Evolutionary conservation across 805 yeast genomes (phyloP), one percentile per base, ranked within the genome.

Genomic region (Huiozyma naganishii): DNA sequence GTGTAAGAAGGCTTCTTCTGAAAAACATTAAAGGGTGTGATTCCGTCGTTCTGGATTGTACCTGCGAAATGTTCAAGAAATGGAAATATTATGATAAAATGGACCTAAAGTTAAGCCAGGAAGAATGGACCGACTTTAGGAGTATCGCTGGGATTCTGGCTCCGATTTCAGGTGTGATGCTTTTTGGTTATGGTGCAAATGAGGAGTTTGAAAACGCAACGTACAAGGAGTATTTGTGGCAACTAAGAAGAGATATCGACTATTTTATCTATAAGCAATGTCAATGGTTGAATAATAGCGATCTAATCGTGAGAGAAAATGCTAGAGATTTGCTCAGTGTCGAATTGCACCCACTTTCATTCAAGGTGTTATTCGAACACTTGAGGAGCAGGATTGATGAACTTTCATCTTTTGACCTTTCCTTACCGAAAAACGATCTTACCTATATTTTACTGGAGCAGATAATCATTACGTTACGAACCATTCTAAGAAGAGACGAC

Each of bases 101-200:
- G 13, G 54, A 61, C 3, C 41, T 43, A 35, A 41, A 28, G 10
- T 42, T 63, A 6, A 53, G 60, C 41, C 47, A 64, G 52, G 52
- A 71, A 53, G 64, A 76, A 58, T 46, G 61, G 38, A 52, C 66
- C 7, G 72, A 77, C 27, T 77, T 78, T 60, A 68, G 83, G 52
- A 82, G 79, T 54, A 80, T 73, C 55, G 79, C 87, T 2, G 92
- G 90, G 7, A 78, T 80, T 47, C 59, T 85, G 47, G 85, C 87
- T 2, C 76, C 87, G 0, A 65, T 81, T 0, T 74, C 85, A 41
- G 87, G 94, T 37, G 70, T 79, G 11, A 73, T 82, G 45, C 56
- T 80, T 43, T 48, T 53, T 41, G 46, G 29, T 8, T 42, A 43
- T 35, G 32, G 29, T 13, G 46, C 39, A 36, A 11, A 29, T n/a